Conservation (phyloP, 108 stramenopile species). For the Pseudonitzschia delicatissima region DNA sequence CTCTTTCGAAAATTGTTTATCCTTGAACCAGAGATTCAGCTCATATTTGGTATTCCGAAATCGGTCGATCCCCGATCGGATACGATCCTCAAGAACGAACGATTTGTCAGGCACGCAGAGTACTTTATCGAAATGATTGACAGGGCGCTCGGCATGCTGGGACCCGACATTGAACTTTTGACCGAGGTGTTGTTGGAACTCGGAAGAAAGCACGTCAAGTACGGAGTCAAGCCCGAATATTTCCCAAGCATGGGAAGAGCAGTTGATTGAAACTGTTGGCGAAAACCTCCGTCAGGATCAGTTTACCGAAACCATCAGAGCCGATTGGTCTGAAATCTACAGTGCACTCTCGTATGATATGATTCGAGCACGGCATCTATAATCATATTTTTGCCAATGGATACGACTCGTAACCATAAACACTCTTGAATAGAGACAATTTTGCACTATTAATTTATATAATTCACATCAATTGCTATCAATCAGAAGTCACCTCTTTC, state of each 20-base stretch:
- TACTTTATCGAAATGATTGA: slow-evolving; percentile 34
- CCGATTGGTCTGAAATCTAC: slow-evolving; percentile 36
- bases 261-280: slow-evolving; percentile 32
- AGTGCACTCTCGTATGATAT: slow-evolving; percentile 27
- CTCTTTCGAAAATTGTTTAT: slow-evolving; percentile 27
- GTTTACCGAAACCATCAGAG: slow-evolving; percentile 34
- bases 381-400: too few relatives aligned
- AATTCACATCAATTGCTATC: too few relatives aligned
- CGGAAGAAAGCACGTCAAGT: slow-evolving; percentile 44
- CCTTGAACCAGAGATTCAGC: neutral
- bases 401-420: too few relatives aligned
- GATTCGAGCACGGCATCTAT: too few relatives aligned
- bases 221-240: slow-evolving; percentile 43
- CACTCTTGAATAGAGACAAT: too few relatives aligned
- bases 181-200: slow-evolving; percentile 39
- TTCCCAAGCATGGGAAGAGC: slow-evolving; percentile 45
- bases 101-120: neutral
- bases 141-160: slow-evolving; percentile 45
- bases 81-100: neutral
- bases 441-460: too few relatives aligned
- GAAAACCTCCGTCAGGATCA: slow-evolving; percentile 26
- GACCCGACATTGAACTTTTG: slow-evolving; percentile 41
- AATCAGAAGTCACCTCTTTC: too few relatives aligned
- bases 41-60: slow-evolving; percentile 15
- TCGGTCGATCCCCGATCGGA: neutral